Base-by-base conservation (phyloP, 345 rosid genomes). In the Linum trigynum region DNA sequence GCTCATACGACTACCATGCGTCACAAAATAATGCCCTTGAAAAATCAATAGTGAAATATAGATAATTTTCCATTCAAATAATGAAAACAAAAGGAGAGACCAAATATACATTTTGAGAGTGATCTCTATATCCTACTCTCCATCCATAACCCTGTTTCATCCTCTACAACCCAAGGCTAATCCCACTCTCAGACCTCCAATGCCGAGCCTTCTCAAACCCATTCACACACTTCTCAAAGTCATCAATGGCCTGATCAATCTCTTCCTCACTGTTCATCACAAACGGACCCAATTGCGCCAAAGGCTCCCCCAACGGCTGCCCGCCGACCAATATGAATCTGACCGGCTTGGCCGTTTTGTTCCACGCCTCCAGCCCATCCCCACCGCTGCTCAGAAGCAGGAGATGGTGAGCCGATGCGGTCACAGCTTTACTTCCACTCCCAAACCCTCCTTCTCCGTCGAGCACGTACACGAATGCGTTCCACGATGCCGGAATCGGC, bases 221-320 rank as follows among this genome's bases (percentile, higher is more conserved):
- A 68, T 89, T 89, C 11, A 67, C 69, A 38, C 65, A 85, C 11
- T 85, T 86, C 58, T 89, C 90, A 69, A 81, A 89, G 78, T 91
- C 98, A 53, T 82, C 83, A 36, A 86, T 65, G 0, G 96, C 82
- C 35, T 71, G 79, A 32, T 86, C 96, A 41, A 91, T 85, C 81
- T 91, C 95, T 56, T 84, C 89, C 61, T 89, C 80, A 9, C 86
- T 86, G 70, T 91, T 91, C 98, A 91, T 89, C 71, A 91, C 98
- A 73, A 89, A 89, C 8, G 96, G 98, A 55, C 96, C 98, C 38
- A 75, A 74, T 66, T 89, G 98, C 15, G 63, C 88, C 39, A 91
- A 36, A 2, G 96, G 95, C 65, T 91, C 96, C 35, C 82, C 80
- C 66, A 91, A 55, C 4, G 96, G 95, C 65, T 89, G 82, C 4